Base-by-base conservation (phyloP, 2,329 filamentous ascomycete species). In the Verticillium nonalfalfae region DNA sequence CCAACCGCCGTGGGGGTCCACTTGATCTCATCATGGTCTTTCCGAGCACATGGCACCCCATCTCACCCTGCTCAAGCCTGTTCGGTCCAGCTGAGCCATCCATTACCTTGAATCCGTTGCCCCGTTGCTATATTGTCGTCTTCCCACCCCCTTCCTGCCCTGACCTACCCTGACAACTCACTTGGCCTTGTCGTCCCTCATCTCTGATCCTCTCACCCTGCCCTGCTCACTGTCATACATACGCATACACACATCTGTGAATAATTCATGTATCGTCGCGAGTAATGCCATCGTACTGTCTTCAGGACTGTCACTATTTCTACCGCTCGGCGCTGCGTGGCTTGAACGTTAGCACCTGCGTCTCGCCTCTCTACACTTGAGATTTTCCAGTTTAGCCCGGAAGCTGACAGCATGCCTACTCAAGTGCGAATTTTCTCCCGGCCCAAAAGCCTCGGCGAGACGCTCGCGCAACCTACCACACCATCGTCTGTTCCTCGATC, bases 261-360 rank as follows among this genome's bases (percentile, higher is more conserved):
- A 34, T 13, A 15, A 40, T 58, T 39, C n/a, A 61, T 60, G 57
- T 39, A 60, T 66, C 63, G 60, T 70, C 73, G 67, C 78, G 76
- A 82, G 80, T 82, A 79, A 96, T 96, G 91, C 90, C 90, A 81
- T 76, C 83, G 70, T 94, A 91, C 76, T 96, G 81, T 76, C 80
- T 91, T 62, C 89, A 95, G 82, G 90, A 96, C 76, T 96, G 90
- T 72, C 91, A 96, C 75, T 96, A 96, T 79, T 96, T 96, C 79
- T 95, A 91, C 81, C 91, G 91, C 81, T 96, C 89, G 76, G 90
- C 91, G 73, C 80, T 96, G 78, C 91, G 91, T 81, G 88, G 93
- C 73, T 81, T 96, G 69, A 94, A 90, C 72, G 87, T 96, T 69
- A 85, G 87, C 78, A 96, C 90, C 69, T 84, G 80, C 71, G 85